phyloP scores from a whole-genome alignment of 2,329 filamentous ascomycete genomes.

The Penicillium janthinellum region DNA sequence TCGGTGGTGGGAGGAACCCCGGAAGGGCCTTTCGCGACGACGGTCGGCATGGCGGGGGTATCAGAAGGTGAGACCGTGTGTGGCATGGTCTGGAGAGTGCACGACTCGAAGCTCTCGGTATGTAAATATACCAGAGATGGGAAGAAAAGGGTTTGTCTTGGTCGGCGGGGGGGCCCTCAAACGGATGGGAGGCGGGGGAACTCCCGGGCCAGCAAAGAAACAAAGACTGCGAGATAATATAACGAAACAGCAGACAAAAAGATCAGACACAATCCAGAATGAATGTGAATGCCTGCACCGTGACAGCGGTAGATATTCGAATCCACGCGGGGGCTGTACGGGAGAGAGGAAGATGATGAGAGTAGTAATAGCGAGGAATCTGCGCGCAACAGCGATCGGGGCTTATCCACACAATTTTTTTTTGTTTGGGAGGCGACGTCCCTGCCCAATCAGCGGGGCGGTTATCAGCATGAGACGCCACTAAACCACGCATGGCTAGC shows the following conservation, averaged over 20 bases:
- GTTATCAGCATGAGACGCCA: constrained; percentile 14
- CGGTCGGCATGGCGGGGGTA: constrained; percentile 46
- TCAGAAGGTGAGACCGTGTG: constrained; percentile 47
- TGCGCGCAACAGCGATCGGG: constrained; percentile 12
- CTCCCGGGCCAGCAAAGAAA: constrained; percentile 10
- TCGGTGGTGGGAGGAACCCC: constrained; percentile 61
- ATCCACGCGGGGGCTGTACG: constrained; percentile 17
- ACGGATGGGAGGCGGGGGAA: constrained; percentile 5
- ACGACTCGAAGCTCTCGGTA: constrained; percentile 9
- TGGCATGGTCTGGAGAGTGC: constrained; percentile 45
- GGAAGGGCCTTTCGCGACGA: constrained; percentile 51
- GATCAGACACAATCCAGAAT: background rate
- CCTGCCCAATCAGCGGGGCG: constrained; percentile 15
- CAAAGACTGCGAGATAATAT: background rate
- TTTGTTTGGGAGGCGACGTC: constrained; percentile 23
- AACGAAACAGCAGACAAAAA: background rate
- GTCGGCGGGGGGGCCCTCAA: constrained; percentile 5
- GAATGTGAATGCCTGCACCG: constrained; percentile 3
- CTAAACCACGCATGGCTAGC: constrained; percentile 15
- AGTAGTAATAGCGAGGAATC: background rate
- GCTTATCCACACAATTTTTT: constrained; percentile 26
- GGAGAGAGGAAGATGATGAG: constrained; percentile 5
- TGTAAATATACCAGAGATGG: constrained; percentile 17
- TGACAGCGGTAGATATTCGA: constrained; percentile 8
- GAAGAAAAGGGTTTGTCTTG: constrained; percentile 4